Percentiles rank a stretch among this genome's conserved stretches.
phyloP scores from a whole-genome alignment of 176 grass and related monocot genomes.

The Phoenix dactylifera region DNA sequence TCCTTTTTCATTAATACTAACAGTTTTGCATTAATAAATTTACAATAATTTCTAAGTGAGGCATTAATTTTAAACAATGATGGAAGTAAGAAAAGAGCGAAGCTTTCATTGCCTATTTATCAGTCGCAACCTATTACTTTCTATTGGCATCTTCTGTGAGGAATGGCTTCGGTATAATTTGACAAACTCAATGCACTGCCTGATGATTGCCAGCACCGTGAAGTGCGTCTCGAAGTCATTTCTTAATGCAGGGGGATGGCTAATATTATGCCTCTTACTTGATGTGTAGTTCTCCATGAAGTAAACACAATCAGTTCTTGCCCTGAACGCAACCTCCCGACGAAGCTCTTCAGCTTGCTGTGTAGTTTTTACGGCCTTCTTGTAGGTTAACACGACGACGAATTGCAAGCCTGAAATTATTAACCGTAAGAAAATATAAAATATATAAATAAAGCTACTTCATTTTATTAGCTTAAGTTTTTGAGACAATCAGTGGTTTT shows the following conservation, averaged over 20 bases:
- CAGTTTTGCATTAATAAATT: too few species aligned
- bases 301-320: slow-evolving; percentile 69
- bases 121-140: too few species aligned
- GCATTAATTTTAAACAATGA: too few species aligned
- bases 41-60: too few species aligned
- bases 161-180: slow-evolving; percentile 48
- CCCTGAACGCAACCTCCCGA: slow-evolving; percentile 63
- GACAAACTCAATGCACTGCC: slow-evolving; percentile 80
- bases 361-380: slow-evolving; percentile 47
- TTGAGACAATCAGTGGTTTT: too few species aligned
- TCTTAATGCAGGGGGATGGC: slow-evolving; percentile 37
- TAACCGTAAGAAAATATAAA: too few species aligned
- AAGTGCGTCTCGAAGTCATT: slow-evolving; percentile 84
- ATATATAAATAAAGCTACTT: too few species aligned
- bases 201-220: slow-evolving; percentile 50
- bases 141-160: too few species aligned
- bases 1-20: too few species aligned
- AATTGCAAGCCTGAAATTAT: slow-evolving; percentile 54
- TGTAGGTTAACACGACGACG: slow-evolving; percentile 71
- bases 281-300: slow-evolving; percentile 85
- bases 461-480: too few species aligned
- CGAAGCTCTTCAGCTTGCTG: slow-evolving; percentile 65
- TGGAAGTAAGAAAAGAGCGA: too few species aligned
- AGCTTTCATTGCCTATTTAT: too few species aligned
- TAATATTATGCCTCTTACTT: slow-evolving; percentile 27